Percentiles rank a stretch among this genome's conserved stretches.
These are phyloP conservation scores for Scalesia atractyloides DNA, from an alignment of 129 eudicot genomes.

Conservation along the genomic window DNA sequence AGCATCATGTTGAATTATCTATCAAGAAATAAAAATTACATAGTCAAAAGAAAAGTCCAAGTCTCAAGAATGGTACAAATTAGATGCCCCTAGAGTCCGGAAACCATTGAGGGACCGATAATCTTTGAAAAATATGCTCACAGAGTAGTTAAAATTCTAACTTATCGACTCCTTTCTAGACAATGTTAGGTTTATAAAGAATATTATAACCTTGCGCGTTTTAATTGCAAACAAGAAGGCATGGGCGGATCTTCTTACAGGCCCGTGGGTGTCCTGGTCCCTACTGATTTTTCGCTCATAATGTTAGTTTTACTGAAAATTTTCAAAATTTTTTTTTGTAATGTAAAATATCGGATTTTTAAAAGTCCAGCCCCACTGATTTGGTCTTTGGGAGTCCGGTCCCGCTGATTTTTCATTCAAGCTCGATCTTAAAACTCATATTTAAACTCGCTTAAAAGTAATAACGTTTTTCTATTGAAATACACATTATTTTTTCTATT, in stretches of 20 bases:
- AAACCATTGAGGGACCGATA: background rate
- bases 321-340: no score
- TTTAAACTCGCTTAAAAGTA: background rate
- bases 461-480: background rate
- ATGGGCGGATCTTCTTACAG: no score
- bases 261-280: no score
- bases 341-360: no score
- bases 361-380: no score
- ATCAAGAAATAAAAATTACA: background rate
- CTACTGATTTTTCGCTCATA: no score
- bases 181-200: background rate
- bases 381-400: no score
- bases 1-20: conserved; percentile 23
- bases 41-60: conserved; percentile 33
- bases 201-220: background rate
- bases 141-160: conserved; percentile 14
- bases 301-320: no score
- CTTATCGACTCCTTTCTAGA: conserved; percentile 14
- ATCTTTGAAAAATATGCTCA: conserved; percentile 34
- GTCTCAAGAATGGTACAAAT: conserved; percentile 29
- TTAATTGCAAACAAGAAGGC: background rate
- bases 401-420: no score
- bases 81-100: conserved; percentile 29
- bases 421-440: background rate
- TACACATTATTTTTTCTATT: background rate